Evolutionary conservation across 257 asterid genomes (phyloP), one percentile per base, ranked within the genome.

Genomic region (Capsicum rhomboideum): DNA sequence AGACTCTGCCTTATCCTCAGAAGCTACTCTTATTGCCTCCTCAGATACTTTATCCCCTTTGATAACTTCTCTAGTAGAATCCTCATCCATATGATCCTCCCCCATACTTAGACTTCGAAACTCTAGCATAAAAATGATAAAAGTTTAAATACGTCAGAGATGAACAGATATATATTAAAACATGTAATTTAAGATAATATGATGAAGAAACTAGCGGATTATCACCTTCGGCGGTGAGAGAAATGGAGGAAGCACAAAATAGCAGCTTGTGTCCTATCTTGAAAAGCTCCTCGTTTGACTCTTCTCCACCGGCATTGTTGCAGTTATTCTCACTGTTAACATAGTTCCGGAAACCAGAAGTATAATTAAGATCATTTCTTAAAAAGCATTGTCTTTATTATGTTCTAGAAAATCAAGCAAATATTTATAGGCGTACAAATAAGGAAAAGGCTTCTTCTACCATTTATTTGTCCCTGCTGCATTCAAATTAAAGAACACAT

Each of bases 171-270:
- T n/a, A n/a, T n/a, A n/a, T n/a, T n/a, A n/a, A n/a, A n/a, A n/a
- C 9, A 46, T 29, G 42, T 17, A 34, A 23, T 66, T 54, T 17
- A 72, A 37, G 4, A 21, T 2, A 4, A 61, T 44, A 85, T 44
- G 20, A 59, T 42, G 54, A 72, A 71, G 54, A 52, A 49, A 79
- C n/a, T 11, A 26, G 16, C 0, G 34, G 69, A 77, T 72, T 46
- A 46, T 75, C 89, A 96, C 99, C 99, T 88, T 91, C 95, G 2
- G 97, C 84, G 11, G 97, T 87, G 80, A 95, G 87, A 83, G 97
- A 89, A 79, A 95, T 90, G 85, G 98, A 90, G 84, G 97, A 90
- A 91, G 94, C 88, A 61, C 97, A 91, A 82, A 92, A 90, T 26
- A 91, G 90, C 86, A 89, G 83, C 85, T 86, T 91, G 66, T 87